Percentiles rank a stretch among this genome's conserved stretches.
Conservation (phyloP, 23 red algal genomes). For the Gracilaria domingensis region DNA sequence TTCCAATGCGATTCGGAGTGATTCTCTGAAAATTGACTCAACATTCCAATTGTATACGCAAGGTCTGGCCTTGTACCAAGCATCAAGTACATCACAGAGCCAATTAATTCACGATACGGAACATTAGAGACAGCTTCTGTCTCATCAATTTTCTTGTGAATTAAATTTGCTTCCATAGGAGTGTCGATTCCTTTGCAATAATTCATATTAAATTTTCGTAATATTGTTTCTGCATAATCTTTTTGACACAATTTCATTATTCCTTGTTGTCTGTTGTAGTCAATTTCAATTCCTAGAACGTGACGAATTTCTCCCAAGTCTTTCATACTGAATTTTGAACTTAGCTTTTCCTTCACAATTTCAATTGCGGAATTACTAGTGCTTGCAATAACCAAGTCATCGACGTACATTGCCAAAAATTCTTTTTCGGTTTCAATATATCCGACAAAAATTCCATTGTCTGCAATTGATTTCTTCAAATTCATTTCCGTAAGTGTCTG, state of each 20-base stretch:
- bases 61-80: constrained; percentile 24
- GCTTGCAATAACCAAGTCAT: constrained; percentile 7
- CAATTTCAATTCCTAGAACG: background rate
- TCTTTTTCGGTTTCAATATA: background rate
- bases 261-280: background rate
- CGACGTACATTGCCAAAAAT: constrained; percentile 23
- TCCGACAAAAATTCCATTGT: constrained; percentile 13
- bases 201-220: constrained; percentile 24
- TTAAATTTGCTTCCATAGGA: background rate
- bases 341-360: constrained; percentile 2
- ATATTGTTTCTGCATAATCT: background rate
- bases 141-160: background rate
- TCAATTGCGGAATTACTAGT: background rate
- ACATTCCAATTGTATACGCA: constrained; percentile 9
- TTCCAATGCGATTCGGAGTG: background rate
- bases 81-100: constrained; percentile 7
- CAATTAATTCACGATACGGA: constrained; percentile 28
- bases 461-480: background rate
- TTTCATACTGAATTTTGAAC: background rate
- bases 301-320: constrained; percentile 6
- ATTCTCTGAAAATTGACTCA: constrained; percentile 8
- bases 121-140: background rate
- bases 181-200: constrained; percentile 32
- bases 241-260: background rate
- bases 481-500: background rate